phyloP scores from a whole-genome alignment of 2,329 filamentous ascomycete genomes.

The Talaromyces sp. region DNA sequence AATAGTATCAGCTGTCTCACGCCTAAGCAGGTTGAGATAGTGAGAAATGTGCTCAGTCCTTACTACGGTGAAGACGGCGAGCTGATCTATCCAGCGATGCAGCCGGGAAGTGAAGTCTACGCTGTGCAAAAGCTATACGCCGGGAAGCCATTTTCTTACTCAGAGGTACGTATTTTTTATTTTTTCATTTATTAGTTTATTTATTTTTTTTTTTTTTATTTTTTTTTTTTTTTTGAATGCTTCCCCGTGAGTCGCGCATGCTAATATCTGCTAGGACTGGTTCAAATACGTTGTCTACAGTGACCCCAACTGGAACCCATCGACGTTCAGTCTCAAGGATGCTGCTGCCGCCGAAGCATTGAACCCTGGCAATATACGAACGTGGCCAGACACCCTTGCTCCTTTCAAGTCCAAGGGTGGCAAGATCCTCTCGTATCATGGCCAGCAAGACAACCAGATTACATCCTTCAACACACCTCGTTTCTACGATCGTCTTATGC shows the following conservation, averaged over 20 bases:
- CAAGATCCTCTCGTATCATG: conserved; percentile 43
- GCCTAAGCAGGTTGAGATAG: background rate
- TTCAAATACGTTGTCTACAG: conserved; percentile 4
- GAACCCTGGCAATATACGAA: conserved; percentile 28
- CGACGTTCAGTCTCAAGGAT: background rate
- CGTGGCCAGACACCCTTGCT: conserved; percentile 32
- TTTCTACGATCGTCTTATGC: conserved; percentile 45
- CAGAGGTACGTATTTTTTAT: background rate
- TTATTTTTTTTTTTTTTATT: too few species aligned
- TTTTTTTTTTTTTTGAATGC: background rate
- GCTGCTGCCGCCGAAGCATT: background rate
- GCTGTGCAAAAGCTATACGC: conserved; percentile 27
- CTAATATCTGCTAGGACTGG: background rate
- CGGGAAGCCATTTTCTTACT: conserved; percentile 37
- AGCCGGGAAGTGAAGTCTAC: conserved; percentile 25
- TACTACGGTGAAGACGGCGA: conserved; percentile 13
- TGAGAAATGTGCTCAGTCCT: background rate
- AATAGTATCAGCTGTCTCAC: background rate
- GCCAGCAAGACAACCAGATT: conserved; percentile 44
- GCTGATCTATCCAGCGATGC: conserved; percentile 30
- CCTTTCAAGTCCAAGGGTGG: conserved; percentile 30
- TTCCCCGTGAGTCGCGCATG: background rate
- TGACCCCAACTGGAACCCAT: background rate
- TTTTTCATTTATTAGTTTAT: too few species aligned
- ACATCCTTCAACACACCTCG: conserved; percentile 46